These are phyloP conservation scores for Anthoceros angustus DNA, from an alignment of 225 moss, liverwort and hornwort species.

Conservation along the genomic window DNA sequence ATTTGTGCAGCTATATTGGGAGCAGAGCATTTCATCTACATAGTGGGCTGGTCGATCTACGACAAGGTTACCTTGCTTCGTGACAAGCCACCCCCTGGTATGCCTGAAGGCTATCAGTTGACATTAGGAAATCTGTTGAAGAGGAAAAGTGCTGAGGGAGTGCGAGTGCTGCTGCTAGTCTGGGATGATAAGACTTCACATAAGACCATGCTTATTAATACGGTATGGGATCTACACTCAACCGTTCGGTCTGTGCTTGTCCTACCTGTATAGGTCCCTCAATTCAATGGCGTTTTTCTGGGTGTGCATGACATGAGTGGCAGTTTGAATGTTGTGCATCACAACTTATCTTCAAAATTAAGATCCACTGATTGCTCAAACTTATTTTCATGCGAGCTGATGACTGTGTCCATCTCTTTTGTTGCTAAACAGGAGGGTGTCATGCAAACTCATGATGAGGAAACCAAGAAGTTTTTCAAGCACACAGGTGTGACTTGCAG, in stretches of 20 bases:
- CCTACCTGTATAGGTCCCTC: background rate
- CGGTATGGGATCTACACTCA: conserved; percentile 20
- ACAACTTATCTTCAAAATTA: background rate
- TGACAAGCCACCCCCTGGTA: conserved; percentile 28
- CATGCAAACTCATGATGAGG: conserved; percentile 44
- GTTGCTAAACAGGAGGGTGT: conserved; percentile 21
- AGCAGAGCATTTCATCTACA: conserved; percentile 71
- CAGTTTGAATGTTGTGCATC: background rate
- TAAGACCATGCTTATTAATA: conserved; percentile 40
- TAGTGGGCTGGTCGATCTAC: conserved; percentile 79
- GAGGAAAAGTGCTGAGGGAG: conserved; percentile 60
- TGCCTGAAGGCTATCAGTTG: conserved; percentile 37
- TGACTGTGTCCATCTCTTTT: no score
- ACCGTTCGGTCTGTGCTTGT: background rate
- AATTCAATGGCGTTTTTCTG: background rate
- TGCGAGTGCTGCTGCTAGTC: conserved; percentile 59
- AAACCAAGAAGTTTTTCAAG: conserved; percentile 35
- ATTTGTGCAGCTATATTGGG: conserved; percentile 51
- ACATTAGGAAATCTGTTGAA: conserved; percentile 79
- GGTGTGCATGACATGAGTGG: background rate
- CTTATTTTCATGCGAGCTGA: background rate
- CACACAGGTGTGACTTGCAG: conserved; percentile 28
- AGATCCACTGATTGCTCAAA: background rate
- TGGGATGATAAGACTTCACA: conserved; percentile 96
- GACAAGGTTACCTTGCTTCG: conserved; percentile 56